Conservation (phyloP, 1,284 basidiomycete species). For the Boletus austroedulis region DNA sequence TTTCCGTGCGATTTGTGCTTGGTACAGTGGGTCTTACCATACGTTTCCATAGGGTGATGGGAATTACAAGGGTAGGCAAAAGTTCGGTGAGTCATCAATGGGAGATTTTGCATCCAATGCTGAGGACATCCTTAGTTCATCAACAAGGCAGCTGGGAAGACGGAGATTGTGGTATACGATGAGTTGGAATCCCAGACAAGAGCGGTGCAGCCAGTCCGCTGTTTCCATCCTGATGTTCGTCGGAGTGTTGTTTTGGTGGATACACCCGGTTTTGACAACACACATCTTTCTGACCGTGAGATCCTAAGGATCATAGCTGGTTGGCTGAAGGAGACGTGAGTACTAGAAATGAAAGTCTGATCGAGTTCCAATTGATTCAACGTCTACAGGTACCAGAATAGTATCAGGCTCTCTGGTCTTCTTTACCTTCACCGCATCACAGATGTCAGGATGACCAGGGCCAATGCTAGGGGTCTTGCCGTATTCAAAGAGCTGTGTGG, state of each 20-base stretch:
- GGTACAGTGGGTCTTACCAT: neutral
- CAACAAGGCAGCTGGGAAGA: slow-evolving; percentile 15
- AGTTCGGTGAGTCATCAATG: slow-evolving; percentile 31
- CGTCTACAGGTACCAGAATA: too few relatives aligned
- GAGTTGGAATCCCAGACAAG: slow-evolving; percentile 9
- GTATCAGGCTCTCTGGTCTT: slow-evolving; percentile 11
- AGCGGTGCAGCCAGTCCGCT: slow-evolving; percentile 12
- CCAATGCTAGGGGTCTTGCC: slow-evolving; percentile 19
- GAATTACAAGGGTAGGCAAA: slow-evolving; percentile 41
- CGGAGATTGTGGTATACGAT: neutral
- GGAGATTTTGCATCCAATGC: neutral
- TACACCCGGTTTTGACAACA: slow-evolving; percentile 29
- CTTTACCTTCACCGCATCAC: slow-evolving; percentile 35
- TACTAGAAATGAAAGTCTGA: too few relatives aligned
- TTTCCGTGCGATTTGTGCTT: neutral
- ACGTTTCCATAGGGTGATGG: slow-evolving; percentile 37
- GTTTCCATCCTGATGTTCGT: too few relatives aligned
- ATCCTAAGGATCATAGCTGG: slow-evolving; percentile 16
- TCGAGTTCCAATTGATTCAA: too few relatives aligned
- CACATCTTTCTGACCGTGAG: slow-evolving; percentile 12
- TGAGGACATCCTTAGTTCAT: slow-evolving; percentile 18
- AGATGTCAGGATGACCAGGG: slow-evolving; percentile 44
- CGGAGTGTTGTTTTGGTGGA: slow-evolving; percentile 20
- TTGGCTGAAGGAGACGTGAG: too few relatives aligned
- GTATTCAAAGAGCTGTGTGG: slow-evolving; percentile 29